Evolutionary conservation across 352 stramenopile species (phyloP).

Genomic region (Pythium angustatum): DNA sequence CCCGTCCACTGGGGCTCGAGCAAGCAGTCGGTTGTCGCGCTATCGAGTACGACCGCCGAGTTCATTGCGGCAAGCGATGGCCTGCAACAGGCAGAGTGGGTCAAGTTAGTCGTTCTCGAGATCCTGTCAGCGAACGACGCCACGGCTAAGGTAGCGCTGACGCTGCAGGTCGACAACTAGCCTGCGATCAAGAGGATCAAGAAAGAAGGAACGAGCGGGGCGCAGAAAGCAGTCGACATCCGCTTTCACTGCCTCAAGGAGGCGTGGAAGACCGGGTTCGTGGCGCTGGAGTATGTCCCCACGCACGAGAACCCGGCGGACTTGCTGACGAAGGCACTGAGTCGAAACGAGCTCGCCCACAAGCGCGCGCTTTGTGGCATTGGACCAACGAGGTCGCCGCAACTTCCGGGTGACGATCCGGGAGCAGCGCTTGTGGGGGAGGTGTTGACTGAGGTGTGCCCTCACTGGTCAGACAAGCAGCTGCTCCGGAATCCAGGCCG

Average conservation of each 20-base stretch:
- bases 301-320: constrained; percentile 20
- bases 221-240: constrained; percentile 30
- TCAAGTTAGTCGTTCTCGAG: not conserved
- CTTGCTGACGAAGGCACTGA: constrained; percentile 25
- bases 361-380: constrained; percentile 18
- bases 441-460: too few relatives aligned
- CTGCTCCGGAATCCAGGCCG: too few relatives aligned
- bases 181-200: not conserved
- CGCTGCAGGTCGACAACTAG: not conserved
- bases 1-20: constrained; percentile 16
- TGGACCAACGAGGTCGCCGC: not conserved
- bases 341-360: not conserved
- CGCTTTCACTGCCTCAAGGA: constrained; percentile 23
- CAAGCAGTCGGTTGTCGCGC: constrained; percentile 30
- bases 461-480: too few relatives aligned
- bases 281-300: constrained; percentile 25
- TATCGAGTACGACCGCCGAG: constrained; percentile 26
- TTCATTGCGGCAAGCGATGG: constrained; percentile 10
- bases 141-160: not conserved
- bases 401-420: not conserved
- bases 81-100: not conserved
- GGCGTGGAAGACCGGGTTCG: not conserved
- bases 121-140: not conserved
- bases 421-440: constrained; percentile 3
- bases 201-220: not conserved